Base-by-base conservation (phyloP, 208 protist genomes). In the Lotmaria passim region DNA sequence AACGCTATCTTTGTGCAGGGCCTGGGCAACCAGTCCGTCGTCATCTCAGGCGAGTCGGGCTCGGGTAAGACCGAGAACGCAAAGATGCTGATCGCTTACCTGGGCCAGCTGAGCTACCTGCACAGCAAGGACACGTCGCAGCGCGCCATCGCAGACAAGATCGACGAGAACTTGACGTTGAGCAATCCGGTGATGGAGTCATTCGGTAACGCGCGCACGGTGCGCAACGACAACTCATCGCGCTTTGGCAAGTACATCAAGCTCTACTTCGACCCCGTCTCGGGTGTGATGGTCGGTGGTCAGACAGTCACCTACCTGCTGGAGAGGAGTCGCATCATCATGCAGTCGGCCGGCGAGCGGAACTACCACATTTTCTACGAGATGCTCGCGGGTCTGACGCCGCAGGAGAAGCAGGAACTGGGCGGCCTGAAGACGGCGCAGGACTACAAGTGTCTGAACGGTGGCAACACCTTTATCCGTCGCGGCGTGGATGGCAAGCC, bases 301-400 rank as follows among this genome's bases (percentile, higher is more conserved):
- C 72, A 90, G 75, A 90, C 91, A 1, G 75, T 90, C 17, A 94
- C 89, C 36, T 98, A 98, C 71, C 80, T 99, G 11, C 83, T 99
- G 15, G 97, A 99, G 79, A 98, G 91, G 71, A 97, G 90, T 52
- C 85, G 97, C 65, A 90, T 98, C 48, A 87, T 98, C 30, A 78
- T 81, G 41, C 97, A 98, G 73, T 80, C 82, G 28, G 57, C 80
- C 46, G 91, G 90, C 33, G 97, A 99, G 72, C 87, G 96, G 50
- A 97, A 95, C 83, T 99, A 97, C 77, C 96, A 99, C 85, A 89
- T 98, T 53, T 99, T 99, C 82, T 98, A 99, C 75, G 93, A 98
- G 81, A 92, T 98, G 73, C 79, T 97, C 24, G 83, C 89, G 5
- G 93, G 92, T n/a, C 74, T 91, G 56, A 78, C 83, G 56, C 38